Conservation (phyloP, 2,329 filamentous ascomycete species). For the Fragosphaeria purpurea region DNA sequence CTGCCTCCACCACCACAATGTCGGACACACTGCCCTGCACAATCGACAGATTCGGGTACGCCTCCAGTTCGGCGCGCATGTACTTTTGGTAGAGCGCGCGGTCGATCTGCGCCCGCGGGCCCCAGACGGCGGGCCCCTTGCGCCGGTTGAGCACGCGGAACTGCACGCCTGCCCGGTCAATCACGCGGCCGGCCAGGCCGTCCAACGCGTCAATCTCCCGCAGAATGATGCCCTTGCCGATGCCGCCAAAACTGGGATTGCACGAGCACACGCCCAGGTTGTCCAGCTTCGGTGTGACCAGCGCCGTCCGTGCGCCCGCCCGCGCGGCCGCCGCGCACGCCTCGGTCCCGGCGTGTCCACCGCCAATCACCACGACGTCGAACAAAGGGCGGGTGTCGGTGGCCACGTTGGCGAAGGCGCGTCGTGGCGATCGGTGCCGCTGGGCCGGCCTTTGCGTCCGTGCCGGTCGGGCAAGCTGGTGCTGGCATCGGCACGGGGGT, state of each 20-base stretch:
- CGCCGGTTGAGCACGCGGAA: constrained; percentile 80
- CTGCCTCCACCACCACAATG: constrained; percentile 61
- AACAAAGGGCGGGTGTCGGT: constrained; percentile 35
- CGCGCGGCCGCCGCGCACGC: constrained; percentile 85
- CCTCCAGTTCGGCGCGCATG: constrained; percentile 77
- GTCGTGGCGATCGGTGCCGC: not conserved
- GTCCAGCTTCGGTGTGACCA: constrained; percentile 78
- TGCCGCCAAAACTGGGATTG: constrained; percentile 96
- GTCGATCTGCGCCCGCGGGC: constrained; percentile 92
- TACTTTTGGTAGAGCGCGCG: constrained; percentile 77
- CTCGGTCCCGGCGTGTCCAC: constrained; percentile 91
- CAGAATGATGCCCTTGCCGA: constrained; percentile 93
- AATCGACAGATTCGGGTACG: constrained; percentile 69
- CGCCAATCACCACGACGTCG: constrained; percentile 92
- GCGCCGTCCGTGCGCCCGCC: constrained; percentile 75
- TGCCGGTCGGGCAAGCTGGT: too few relatives aligned
- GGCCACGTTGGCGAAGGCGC: constrained; percentile 10
- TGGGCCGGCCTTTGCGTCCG: not conserved
- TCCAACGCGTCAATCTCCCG: constrained; percentile 93
- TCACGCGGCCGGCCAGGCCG: constrained; percentile 75
- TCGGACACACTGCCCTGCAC: constrained; percentile 85
- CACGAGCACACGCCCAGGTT: constrained; percentile 94
- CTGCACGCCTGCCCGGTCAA: constrained; percentile 91
- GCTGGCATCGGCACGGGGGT: not conserved
- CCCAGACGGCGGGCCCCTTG: constrained; percentile 95